Percentiles rank a stretch among this genome's conserved stretches.
Evolutionary conservation across 2,329 filamentous ascomycete species (phyloP).

Genomic region (Penicillium sp.): DNA sequence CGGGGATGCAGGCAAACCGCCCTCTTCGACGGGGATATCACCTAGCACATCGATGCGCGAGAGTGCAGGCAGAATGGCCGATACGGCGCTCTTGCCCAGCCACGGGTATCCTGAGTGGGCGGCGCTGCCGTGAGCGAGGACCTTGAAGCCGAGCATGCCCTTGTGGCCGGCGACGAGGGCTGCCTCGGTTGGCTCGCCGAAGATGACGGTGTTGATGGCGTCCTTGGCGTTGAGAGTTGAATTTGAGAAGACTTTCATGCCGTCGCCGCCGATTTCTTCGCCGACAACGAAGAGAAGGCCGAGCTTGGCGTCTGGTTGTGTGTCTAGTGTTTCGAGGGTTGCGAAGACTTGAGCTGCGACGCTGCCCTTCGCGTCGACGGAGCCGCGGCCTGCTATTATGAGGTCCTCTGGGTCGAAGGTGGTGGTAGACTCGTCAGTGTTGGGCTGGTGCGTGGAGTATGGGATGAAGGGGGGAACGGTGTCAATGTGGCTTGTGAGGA

Average conservation of each 20-base stretch:
- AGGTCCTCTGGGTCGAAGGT: constrained; percentile 23
- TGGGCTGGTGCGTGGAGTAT: constrained; percentile 44
- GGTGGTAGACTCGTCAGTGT: constrained; percentile 4
- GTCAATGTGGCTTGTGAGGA: constrained; percentile 69
- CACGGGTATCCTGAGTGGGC: constrained; percentile 90
- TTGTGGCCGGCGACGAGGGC: constrained; percentile 88
- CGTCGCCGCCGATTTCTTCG: constrained; percentile 71
- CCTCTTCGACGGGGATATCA: constrained; percentile 35
- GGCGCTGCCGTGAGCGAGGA: constrained; percentile 64
- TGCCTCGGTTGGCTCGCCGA: constrained; percentile 85
- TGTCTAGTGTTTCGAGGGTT: constrained; percentile 39
- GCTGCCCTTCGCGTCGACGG: constrained; percentile 41
- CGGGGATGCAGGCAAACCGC: constrained; percentile 62
- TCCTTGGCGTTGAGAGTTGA: constrained; percentile 42
- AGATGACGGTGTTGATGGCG: constrained; percentile 63
- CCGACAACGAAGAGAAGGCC: constrained; percentile 61
- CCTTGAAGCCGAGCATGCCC: constrained; percentile 60
- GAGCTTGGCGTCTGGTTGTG: constrained; percentile 33
- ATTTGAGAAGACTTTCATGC: constrained; percentile 56
- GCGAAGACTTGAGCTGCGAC: constrained; percentile 40
- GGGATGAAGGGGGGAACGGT: constrained; percentile 47
- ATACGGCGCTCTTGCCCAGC: constrained; percentile 77
- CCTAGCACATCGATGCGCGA: constrained; percentile 55
- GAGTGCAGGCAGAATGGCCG: constrained; percentile 67
- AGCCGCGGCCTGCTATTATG: constrained; percentile 38